Base-by-base conservation (phyloP, 2,329 filamentous ascomycete species). In the Xylariaceae sp. region DNA sequence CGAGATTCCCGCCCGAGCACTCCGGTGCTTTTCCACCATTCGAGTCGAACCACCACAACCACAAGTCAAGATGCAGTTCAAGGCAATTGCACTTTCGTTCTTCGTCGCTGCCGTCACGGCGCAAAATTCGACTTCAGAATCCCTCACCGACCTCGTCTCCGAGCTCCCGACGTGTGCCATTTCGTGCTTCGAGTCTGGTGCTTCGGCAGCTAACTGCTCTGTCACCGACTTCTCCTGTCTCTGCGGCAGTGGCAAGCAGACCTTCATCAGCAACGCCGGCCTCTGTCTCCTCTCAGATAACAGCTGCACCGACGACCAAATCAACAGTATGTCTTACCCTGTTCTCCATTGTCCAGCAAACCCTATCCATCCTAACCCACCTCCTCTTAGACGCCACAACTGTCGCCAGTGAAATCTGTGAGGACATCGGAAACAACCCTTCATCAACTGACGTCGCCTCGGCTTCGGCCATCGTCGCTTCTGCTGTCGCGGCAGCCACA, bases 161-260 rank as follows among this genome's bases (percentile, higher is more conserved):
- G 48, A 60, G 37, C 49, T 65, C 6, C 63, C 63, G 11, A 25
- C 43, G 29, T 65, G 63, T 48, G 62, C 63, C 35, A 38, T 56
- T 5, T 37, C 45, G 2, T 65, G 63, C 40, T 52, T 62, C 33
- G 22, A 40, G 10, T 29, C 33, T 3, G 52, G 57, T n/a, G 54
- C 62, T 10, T 16, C 45, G 5, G 40, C 47, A 1, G 59, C 59
- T 33, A 43, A 44, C 2, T 65, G 63, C 52, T 40, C 49, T 4
- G 41, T 53, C 2, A 57, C 55, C 7, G 62, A 65, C 34, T 63
- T 65, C 40, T 14, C 32, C 2, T 65, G 63, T 39, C 53, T 65
- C 27, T 65, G 63, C 50, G 50, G 51, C 6, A 22, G 42, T 3
- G 54, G 52, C 7, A 55, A 54, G 35, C n/a, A 40, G 14, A n/a